Base-by-base conservation (phyloP, 192 early-diverging fungal species). In the Pilaira anomala region DNA sequence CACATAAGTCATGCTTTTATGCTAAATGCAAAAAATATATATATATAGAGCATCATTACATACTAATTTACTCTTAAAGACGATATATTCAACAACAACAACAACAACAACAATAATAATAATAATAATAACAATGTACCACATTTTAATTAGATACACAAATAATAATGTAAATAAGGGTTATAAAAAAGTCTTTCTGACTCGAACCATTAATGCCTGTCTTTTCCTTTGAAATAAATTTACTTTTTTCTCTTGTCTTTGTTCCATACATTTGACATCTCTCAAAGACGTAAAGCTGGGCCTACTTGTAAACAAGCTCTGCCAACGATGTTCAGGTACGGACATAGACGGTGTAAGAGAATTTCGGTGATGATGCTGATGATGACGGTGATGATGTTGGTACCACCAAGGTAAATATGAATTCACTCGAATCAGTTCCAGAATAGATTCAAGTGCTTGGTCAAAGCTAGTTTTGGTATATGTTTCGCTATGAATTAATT, bases 381-480 rank as follows among this genome's bases (percentile, higher is more conserved):
- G 29, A 24, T 29, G 52, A 28, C 16, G 22, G 8, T 12, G 49
- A 3, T 22, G 28, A 25, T 49, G 29, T 7, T 54, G 25, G 14
- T 8, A 9, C n/a, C 14, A 29, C 62, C 62, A 63, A 28, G 62
- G 62, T 8, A 63, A 40, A 44, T 53, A 63, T 2, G 62, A 63
- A 19, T 63, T 63, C 2, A 50, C 62, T 8, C 62, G 61, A 62
- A 76, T 76, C 3, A 76, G 59, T 50, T 76, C 74, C 2, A 64
- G 28, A 0, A 71, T 48, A 13, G 68, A 22, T 13, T 67, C 58
- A 9, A 45, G 9, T 1, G 66, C 66, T 7, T 41, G 50, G 1
- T 53, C 28, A 8, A 76, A 63, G 0, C 71, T 36, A 1, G 24
- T 60, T 4, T 68, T 58, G 12, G 60, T 48, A 18, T 67, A 70